Conservation (phyloP, 768 basidiomycete genomes). For the Holtermannia corniformis region DNA sequence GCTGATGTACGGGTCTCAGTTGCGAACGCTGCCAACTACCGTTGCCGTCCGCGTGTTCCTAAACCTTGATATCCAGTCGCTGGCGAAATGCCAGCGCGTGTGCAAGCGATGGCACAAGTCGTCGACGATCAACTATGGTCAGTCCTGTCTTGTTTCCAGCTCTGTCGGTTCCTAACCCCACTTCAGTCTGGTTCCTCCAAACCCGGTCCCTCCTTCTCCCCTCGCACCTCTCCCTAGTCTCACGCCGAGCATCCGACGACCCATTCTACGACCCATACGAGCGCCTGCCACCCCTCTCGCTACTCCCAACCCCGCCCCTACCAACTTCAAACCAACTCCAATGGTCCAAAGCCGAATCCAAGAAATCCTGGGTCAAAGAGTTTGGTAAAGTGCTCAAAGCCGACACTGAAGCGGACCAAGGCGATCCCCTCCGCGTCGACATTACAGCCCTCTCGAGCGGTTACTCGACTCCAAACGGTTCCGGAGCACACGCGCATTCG, state of each 20-base stretch:
- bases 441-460: conserved; percentile 24
- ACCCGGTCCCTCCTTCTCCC: conserved; percentile 81
- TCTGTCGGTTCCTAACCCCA: not conserved
- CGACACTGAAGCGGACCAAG: conserved; percentile 13
- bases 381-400: conserved; percentile 30
- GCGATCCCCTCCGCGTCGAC: conserved; percentile 25
- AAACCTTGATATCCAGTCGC: conserved; percentile 52
- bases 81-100: conserved; percentile 69
- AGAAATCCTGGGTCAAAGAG: conserved; percentile 68
- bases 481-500: conserved; percentile 24
- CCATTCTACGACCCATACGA: conserved; percentile 40
- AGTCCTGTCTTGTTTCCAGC: conserved; percentile 23
- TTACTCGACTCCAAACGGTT: conserved; percentile 17
- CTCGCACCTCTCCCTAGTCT: conserved; percentile 57
- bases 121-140: conserved; percentile 84
- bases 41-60: conserved; percentile 69
- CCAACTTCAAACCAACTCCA: conserved; percentile 45
- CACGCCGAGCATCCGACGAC: conserved; percentile 28
- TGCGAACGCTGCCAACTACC: conserved; percentile 59
- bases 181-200: conserved; percentile 83
- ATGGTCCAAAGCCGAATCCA: conserved; percentile 91
- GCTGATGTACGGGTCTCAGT: conserved; percentile 8
- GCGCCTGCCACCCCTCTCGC: conserved; percentile 31
- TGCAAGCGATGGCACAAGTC: conserved; percentile 80
- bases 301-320: conserved; percentile 26